These are phyloP conservation scores for Pezicula radicicola DNA, from an alignment of 2,329 filamentous ascomycete genomes.

Conservation along the genomic window DNA sequence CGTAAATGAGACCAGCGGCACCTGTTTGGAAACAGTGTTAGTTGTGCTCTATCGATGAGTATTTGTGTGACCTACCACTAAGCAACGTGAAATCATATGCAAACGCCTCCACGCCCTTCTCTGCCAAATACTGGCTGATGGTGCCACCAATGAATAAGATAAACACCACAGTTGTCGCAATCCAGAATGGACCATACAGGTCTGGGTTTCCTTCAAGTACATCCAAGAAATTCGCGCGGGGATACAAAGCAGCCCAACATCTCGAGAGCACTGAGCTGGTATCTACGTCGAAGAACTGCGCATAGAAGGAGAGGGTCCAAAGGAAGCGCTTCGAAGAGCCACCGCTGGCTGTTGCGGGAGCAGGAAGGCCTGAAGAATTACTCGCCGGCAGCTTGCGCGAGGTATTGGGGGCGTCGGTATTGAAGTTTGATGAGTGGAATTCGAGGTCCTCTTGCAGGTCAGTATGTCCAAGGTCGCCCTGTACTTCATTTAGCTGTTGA, in stretches of 20 bases:
- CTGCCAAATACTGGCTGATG: slow-evolving; percentile 84
- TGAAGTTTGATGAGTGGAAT: slow-evolving; percentile 92
- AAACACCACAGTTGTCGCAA: slow-evolving; percentile 93
- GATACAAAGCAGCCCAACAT: slow-evolving; percentile 86
- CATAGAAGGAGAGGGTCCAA: slow-evolving; percentile 91
- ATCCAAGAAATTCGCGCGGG: slow-evolving; percentile 92
- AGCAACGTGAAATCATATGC: slow-evolving; percentile 88
- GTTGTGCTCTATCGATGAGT: neutral
- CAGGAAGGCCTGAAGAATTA: slow-evolving; percentile 44
- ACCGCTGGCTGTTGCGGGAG: slow-evolving; percentile 50
- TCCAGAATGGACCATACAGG: slow-evolving; percentile 97
- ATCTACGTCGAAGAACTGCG: slow-evolving; percentile 98
- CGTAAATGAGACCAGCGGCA: slow-evolving; percentile 89
- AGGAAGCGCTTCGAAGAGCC: slow-evolving; percentile 77
- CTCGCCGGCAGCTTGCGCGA: slow-evolving; percentile 36
- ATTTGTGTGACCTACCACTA: slow-evolving; percentile 54
- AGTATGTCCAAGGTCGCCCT: slow-evolving; percentile 97
- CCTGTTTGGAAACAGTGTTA: slow-evolving; percentile 38
- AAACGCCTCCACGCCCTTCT: slow-evolving; percentile 67
- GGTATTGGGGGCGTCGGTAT: slow-evolving; percentile 47
- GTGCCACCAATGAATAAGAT: slow-evolving; percentile 95
- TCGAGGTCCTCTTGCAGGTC: slow-evolving; percentile 98
- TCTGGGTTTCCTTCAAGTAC: slow-evolving; percentile 96
- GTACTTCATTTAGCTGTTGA: slow-evolving; percentile 15
- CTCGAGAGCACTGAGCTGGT: slow-evolving; percentile 84